Evolutionary conservation across 768 basidiomycete species (phyloP).

Genomic region (Hericium coralloides): DNA sequence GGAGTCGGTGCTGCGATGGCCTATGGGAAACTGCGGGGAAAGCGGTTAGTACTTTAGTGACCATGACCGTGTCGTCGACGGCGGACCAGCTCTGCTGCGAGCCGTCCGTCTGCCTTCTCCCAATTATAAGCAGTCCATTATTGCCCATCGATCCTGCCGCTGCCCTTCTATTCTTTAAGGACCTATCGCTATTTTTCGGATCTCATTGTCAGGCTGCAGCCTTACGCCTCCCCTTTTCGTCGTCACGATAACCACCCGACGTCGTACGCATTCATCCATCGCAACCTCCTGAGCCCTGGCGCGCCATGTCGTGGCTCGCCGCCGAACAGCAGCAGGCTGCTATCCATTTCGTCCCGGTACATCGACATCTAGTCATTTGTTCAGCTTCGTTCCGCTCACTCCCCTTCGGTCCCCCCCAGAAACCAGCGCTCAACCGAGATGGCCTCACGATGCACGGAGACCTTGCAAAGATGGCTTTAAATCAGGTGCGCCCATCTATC

Average conservation of each 20-base stretch:
- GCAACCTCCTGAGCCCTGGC: background rate
- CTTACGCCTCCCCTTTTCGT: too few relatives aligned
- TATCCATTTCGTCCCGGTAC: background rate
- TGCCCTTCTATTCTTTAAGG: too few relatives aligned
- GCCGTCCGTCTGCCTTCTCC: too few relatives aligned
- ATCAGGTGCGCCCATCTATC: background rate
- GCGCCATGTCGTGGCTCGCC: background rate
- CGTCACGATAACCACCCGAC: background rate
- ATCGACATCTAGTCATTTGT: background rate
- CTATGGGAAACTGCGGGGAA: background rate
- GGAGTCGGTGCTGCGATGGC: background rate
- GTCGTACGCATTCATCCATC: slow-evolving; percentile 2
- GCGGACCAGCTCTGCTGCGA: too few relatives aligned
- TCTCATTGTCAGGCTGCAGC: too few relatives aligned
- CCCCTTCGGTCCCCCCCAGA: too few relatives aligned
- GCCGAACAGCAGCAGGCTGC: background rate
- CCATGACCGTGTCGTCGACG: too few relatives aligned
- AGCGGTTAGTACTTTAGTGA: background rate
- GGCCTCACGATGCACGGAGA: background rate
- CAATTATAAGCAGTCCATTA: too few relatives aligned
- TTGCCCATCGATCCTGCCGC: too few relatives aligned
- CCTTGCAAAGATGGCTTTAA: background rate
- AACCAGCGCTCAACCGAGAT: too few relatives aligned
- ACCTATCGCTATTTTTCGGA: too few relatives aligned
- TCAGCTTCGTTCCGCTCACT: background rate